Evolutionary conservation across 1,139 yeast species (phyloP).

Genomic region (Nakaseomyces delphensis): DNA sequence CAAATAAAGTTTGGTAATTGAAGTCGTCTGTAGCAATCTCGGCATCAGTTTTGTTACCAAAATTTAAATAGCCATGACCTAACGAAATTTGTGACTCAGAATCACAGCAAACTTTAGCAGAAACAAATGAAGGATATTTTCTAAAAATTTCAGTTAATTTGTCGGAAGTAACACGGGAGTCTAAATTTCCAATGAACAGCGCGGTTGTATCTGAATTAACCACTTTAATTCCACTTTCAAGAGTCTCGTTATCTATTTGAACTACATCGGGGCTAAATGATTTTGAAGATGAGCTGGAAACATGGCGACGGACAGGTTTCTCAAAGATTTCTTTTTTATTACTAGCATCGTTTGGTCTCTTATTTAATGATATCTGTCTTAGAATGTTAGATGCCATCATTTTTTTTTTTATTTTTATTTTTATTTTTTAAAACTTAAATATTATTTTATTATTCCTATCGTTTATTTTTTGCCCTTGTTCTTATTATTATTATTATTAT

Average conservation of each 20-base stretch:
- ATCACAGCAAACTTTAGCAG: slow-evolving; percentile 42
- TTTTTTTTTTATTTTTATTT: not conserved
- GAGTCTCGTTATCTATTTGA: not conserved
- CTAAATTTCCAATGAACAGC: slow-evolving; percentile 44
- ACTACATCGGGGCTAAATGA: not conserved
- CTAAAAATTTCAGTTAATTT: slow-evolving; percentile 33
- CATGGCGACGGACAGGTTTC: not conserved
- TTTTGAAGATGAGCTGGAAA: not conserved
- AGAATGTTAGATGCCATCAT: not conserved
- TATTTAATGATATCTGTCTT: slow-evolving; percentile 1
- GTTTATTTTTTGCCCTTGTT: too few species aligned
- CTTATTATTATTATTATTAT: not conserved
- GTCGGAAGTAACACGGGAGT: slow-evolving; percentile 35
- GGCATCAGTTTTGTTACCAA: slow-evolving; percentile 34
- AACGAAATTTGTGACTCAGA: slow-evolving; percentile 35
- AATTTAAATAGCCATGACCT: slow-evolving; percentile 48
- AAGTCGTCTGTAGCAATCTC: slow-evolving; percentile 37
- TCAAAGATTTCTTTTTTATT: not conserved
- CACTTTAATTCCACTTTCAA: not conserved
- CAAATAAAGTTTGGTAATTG: slow-evolving; percentile 36
- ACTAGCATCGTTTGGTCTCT: not conserved
- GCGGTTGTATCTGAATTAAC: slow-evolving; percentile 21
- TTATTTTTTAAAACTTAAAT: not conserved
- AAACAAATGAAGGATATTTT: slow-evolving; percentile 34
- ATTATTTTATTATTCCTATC: not conserved